A percentile compares a stretch with the other conserved stretches of the same genome.
Evolutionary conservation across 495 filamentous ascomycete genomes (phyloP).

Genomic region (Lophium mytilinum): DNA sequence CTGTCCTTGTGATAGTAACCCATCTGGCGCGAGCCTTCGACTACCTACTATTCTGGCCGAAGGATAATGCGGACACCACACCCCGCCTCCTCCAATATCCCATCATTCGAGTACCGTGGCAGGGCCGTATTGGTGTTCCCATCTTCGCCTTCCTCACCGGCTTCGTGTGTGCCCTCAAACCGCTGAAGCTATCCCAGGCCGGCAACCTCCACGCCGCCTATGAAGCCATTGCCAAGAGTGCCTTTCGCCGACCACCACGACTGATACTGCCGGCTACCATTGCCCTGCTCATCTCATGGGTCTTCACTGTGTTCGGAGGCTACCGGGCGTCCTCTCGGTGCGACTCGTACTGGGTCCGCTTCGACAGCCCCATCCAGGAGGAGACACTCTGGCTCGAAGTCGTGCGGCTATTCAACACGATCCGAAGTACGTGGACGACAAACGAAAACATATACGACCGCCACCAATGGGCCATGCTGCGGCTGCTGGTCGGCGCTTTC

Average conservation of each 20-base stretch:
- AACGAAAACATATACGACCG: constrained; percentile 53
- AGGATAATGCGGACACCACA: constrained; percentile 37
- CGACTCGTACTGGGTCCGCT: constrained; percentile 51
- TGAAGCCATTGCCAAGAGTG: constrained; percentile 49
- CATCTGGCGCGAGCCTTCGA: constrained; percentile 56
- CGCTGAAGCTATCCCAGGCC: constrained; percentile 49
- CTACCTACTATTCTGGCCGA: constrained; percentile 49
- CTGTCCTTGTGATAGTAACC: constrained; percentile 54
- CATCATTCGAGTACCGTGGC: constrained; percentile 52
- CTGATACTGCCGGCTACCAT: constrained; percentile 54
- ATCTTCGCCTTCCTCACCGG: constrained; percentile 61
- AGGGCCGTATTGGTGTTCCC: constrained; percentile 55
- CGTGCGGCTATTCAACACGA: constrained; percentile 36
- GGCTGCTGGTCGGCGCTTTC: constrained; percentile 54
- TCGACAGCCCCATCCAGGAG: constrained; percentile 15
- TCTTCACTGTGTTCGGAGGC: constrained; percentile 49
- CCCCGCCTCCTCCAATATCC: constrained; percentile 52
- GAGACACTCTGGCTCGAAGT: constrained; percentile 44
- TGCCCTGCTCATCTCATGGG: constrained; percentile 48
- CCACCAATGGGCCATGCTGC: constrained; percentile 61
- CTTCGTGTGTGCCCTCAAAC: constrained; percentile 61
- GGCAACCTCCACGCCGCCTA: constrained; percentile 48
- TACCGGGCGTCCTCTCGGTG: constrained; percentile 49
- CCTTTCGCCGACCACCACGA: constrained; percentile 56
- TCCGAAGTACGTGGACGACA: constrained; percentile 51